A percentile compares a stretch with the other conserved stretches of the same genome.
Evolutionary conservation across 2,329 filamentous ascomycete species (phyloP).

Genomic region (Cercospora canescens): DNA sequence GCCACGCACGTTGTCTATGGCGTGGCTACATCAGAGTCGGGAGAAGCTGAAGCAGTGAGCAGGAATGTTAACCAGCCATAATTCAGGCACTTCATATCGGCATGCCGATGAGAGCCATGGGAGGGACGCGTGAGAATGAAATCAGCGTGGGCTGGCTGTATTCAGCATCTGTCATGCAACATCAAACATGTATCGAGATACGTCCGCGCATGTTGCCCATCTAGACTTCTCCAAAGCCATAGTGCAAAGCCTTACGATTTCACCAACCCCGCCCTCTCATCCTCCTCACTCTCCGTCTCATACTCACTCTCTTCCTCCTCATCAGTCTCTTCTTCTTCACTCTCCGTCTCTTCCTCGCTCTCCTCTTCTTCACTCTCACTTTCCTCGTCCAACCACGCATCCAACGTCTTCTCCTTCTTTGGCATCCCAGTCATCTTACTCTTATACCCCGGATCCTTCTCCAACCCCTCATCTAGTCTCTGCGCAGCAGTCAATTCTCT

Average conservation of each 20-base stretch:
- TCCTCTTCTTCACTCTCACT: constrained; percentile 58
- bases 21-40: no score
- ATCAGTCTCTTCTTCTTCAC: constrained; percentile 49
- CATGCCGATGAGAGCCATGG: no score
- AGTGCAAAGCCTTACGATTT: neutral
- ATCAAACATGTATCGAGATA: neutral
- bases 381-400: constrained; percentile 87
- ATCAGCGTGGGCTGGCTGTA: neutral
- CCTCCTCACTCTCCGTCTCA: constrained; percentile 44
- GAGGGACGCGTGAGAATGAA: no score
- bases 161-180: neutral
- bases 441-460: constrained; percentile 44
- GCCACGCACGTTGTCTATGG: no score
- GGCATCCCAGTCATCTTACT: constrained; percentile 46
- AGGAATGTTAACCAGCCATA: no score
- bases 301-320: constrained; percentile 54
- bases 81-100: no score
- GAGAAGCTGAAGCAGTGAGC: no score
- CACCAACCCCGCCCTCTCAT: constrained; percentile 38
- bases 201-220: neutral
- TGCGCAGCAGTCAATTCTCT: constrained; percentile 50
- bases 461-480: constrained; percentile 61
- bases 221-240: neutral
- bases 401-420: constrained; percentile 72
- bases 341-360: constrained; percentile 53